Percentiles rank a stretch among this genome's conserved stretches.
Conservation (phyloP, 176 grass and related monocot species). For the Phoenix dactylifera region DNA sequence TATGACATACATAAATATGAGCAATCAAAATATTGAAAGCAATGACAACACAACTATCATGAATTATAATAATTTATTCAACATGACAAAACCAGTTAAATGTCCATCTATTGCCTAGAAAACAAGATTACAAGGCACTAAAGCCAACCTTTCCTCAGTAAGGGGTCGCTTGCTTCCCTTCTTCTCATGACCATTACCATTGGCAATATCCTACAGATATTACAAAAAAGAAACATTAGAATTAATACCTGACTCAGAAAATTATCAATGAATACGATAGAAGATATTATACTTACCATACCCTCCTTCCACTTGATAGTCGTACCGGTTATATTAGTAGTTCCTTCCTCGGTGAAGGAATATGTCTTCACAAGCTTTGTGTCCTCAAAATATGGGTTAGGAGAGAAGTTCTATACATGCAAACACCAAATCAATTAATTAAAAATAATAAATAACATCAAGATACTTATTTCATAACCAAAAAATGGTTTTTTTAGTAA, state of each 20-base stretch:
- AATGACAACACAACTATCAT: not conserved
- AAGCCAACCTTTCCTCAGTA: slow-evolving; percentile 72
- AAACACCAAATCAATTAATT: slow-evolving; percentile 12
- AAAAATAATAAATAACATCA: slow-evolving; percentile 9
- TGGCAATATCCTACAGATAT: slow-evolving; percentile 46
- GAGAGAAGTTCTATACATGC: slow-evolving; percentile 60
- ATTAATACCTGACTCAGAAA: slow-evolving; percentile 15
- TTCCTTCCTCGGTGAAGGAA: slow-evolving; percentile 76
- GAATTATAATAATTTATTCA: not conserved
- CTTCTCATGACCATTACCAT: slow-evolving; percentile 46
- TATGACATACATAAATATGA: no score
- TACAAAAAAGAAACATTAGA: slow-evolving; percentile 22
- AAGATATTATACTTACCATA: slow-evolving; percentile 42
- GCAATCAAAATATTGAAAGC: no score
- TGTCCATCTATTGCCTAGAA: no score
- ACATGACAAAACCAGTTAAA: not conserved
- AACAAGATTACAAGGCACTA: not conserved
- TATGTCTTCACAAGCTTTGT: slow-evolving; percentile 75
- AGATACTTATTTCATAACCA: slow-evolving; percentile 4
- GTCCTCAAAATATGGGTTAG: slow-evolving; percentile 83
- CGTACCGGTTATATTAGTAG: slow-evolving; percentile 61
- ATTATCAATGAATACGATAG: not conserved
- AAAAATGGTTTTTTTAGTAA: not conserved
- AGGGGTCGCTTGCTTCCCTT: slow-evolving; percentile 76
- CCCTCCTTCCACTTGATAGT: slow-evolving; percentile 94